Conservation (phyloP, 2,329 filamentous ascomycete species). For the Cladorrhinum sp. region DNA sequence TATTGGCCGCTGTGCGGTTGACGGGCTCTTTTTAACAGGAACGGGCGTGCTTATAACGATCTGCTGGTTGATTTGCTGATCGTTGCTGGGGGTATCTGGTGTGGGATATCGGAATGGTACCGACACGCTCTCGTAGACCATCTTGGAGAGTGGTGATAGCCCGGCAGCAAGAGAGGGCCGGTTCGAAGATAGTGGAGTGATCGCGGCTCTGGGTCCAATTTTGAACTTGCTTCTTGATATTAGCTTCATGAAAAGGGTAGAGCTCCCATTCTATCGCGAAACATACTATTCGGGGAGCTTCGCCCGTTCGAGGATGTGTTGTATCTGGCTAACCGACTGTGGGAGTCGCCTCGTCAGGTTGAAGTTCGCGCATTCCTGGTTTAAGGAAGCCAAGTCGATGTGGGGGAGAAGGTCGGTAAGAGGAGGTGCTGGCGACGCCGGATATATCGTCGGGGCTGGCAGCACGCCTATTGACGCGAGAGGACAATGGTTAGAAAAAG, state of each 20-base stretch:
- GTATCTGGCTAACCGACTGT: constrained; percentile 69
- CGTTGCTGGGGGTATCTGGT: constrained; percentile 33
- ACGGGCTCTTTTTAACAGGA: constrained; percentile 33
- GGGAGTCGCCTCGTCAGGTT: constrained; percentile 64
- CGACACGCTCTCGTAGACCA: constrained; percentile 44
- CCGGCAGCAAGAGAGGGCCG: constrained; percentile 36
- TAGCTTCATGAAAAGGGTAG: constrained; percentile 18
- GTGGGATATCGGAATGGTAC: constrained; percentile 41
- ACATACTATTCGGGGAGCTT: constrained; percentile 66
- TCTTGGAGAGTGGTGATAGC: constrained; percentile 50
- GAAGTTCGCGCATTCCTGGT: constrained; percentile 62
- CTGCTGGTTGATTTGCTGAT: constrained; percentile 29
- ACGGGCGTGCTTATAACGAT: constrained; percentile 22
- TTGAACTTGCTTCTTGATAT: constrained; percentile 55
- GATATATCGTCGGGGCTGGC: constrained; percentile 60
- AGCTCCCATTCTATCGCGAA: neutral
- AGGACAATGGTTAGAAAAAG: constrained; percentile 8
- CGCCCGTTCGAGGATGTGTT: constrained; percentile 69
- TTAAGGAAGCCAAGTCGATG: constrained; percentile 63
- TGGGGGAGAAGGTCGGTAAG: constrained; percentile 50
- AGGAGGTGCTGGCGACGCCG: constrained; percentile 50
- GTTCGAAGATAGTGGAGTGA: constrained; percentile 23
- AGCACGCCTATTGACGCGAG: constrained; percentile 54
- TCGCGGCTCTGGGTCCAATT: constrained; percentile 39
- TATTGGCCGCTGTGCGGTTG: constrained; percentile 19